These are phyloP conservation scores for Peniophora sp. DNA, from an alignment of 1,284 basidiomycete species.

Conservation along the genomic window DNA sequence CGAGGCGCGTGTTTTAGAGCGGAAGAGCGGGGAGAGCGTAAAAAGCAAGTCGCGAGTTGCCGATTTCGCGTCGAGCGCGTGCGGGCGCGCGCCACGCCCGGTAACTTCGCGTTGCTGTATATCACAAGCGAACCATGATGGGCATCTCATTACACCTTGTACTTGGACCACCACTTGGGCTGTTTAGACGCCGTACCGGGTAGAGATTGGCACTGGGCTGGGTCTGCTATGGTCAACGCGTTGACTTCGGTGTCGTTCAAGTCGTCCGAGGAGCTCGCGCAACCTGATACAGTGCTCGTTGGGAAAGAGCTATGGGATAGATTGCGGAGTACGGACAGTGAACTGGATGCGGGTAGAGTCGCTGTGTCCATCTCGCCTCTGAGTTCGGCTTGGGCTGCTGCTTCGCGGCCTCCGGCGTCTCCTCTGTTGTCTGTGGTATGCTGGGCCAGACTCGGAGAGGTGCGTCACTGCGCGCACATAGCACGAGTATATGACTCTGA, in stretches of 20 bases:
- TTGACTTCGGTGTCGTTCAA: neutral
- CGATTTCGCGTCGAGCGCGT: too few relatives aligned
- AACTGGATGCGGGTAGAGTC: neutral
- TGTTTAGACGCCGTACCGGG: too few relatives aligned
- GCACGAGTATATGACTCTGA: neutral
- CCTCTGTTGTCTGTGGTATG: conserved; percentile 17
- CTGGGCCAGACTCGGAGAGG: conserved; percentile 22
- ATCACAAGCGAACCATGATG: too few relatives aligned
- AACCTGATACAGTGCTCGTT: conserved; percentile 3
- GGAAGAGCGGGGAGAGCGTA: neutral
- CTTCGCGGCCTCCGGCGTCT: neutral
- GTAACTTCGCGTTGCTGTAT: too few relatives aligned
- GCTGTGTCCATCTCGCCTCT: conserved; percentile 1
- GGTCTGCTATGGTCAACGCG: neutral
- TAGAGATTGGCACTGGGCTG: too few relatives aligned
- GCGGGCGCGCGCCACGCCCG: too few relatives aligned
- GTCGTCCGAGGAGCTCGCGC: neutral
- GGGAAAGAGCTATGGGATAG: conserved; percentile 3
- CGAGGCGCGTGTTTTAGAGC: neutral
- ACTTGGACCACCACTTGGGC: too few relatives aligned
- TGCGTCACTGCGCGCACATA: conserved; percentile 5
- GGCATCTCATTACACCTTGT: too few relatives aligned
- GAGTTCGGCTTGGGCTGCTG: neutral
- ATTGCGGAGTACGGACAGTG: neutral
- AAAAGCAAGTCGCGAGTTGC: neutral